Conservation (phyloP, 345 rosid species). For the Brassica rapa region DNA sequence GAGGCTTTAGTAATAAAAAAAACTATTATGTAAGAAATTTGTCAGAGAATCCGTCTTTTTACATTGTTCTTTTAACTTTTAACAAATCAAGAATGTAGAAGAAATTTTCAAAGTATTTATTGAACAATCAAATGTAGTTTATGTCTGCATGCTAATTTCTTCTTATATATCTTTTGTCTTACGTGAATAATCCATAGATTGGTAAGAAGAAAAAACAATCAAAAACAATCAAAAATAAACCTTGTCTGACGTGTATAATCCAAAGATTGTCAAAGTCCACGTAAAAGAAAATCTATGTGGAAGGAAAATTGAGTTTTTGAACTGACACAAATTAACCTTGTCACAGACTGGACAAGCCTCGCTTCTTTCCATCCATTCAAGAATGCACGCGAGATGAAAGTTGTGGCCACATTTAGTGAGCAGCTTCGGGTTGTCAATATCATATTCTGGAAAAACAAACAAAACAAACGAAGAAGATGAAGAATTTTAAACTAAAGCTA, state of each 20-base stretch:
- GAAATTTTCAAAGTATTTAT: neutral
- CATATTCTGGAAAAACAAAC: conserved; percentile 60
- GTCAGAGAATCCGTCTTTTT: conserved; percentile 21
- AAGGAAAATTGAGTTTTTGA: neutral
- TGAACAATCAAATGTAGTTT: conserved; percentile 18
- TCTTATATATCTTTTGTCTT: neutral
- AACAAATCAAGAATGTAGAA: conserved; percentile 5
- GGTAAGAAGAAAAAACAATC: neutral
- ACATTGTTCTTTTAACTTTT: neutral
- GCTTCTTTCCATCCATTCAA: conserved; percentile 99
- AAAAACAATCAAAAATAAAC: neutral
- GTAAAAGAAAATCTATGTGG: neutral
- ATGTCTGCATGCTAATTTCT: conserved; percentile 11
- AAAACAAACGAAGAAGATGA: conserved; percentile 3
- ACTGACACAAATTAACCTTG: conserved; percentile 62
- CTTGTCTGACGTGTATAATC: conserved; percentile 6
- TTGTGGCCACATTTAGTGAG: conserved; percentile 83
- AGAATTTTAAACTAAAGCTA: neutral
- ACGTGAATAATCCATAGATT: too few species aligned
- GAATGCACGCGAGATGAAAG: conserved; percentile 82
- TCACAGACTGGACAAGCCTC: conserved; percentile 88
- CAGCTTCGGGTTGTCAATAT: conserved; percentile 71
- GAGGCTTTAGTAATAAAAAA: conserved; percentile 35
- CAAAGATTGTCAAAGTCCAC: conserved; percentile 19
- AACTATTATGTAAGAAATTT: conserved; percentile 29